Percentiles rank a stretch among this genome's conserved stretches.
Evolutionary conservation across 1,284 basidiomycete genomes (phyloP).

Genomic region (Fomitopsis palustris): DNA sequence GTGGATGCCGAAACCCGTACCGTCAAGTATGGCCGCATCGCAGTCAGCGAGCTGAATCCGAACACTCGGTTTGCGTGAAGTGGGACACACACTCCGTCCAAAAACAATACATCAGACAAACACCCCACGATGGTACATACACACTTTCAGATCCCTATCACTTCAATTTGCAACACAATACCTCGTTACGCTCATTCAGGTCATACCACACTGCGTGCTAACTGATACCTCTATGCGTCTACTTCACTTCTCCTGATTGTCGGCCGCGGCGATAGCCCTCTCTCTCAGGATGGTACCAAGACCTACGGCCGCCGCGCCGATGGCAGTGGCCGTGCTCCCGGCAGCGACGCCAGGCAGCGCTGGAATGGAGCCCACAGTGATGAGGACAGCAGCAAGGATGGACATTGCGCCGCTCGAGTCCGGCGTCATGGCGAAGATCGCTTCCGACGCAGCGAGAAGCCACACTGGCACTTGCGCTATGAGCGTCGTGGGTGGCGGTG

Average conservation of each 20-base stretch:
- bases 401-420: constrained; percentile 70
- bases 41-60: too few species aligned
- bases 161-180: too few species aligned
- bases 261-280: neutral
- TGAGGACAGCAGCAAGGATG: constrained; percentile 64
- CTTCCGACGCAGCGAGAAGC: constrained; percentile 66
- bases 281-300: constrained; percentile 43
- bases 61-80: too few species aligned
- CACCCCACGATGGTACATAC: too few species aligned
- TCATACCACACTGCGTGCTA: too few species aligned
- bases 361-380: constrained; percentile 67
- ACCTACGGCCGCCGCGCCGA: constrained; percentile 65
- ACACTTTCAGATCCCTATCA: too few species aligned
- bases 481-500: constrained; percentile 40
- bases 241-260: neutral
- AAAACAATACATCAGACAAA: too few species aligned
- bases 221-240: too few species aligned
- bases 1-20: neutral
- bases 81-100: too few species aligned
- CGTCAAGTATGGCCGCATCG: too few species aligned
- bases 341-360: constrained; percentile 56
- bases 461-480: constrained; percentile 61
- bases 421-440: constrained; percentile 60
- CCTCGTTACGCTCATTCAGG: too few species aligned
- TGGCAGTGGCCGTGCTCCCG: constrained; percentile 60